A percentile compares a stretch with the other conserved stretches of the same genome.
Conservation (phyloP, 2,329 filamentous ascomycete genomes). For the Didymella glomerata region DNA sequence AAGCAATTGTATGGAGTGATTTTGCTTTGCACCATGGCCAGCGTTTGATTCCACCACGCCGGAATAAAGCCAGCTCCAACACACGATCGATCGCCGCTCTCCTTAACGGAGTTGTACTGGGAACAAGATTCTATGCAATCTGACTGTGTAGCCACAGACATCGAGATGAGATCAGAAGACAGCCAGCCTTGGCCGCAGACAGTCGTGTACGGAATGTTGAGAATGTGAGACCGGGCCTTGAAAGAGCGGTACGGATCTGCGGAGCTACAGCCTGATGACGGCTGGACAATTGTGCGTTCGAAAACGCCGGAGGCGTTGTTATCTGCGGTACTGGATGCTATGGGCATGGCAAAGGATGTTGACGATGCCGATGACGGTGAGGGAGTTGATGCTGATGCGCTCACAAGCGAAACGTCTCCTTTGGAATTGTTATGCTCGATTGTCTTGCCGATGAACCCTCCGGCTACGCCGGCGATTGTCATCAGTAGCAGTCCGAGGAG, state of each 20-base stretch:
- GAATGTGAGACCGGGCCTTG: slow-evolving; percentile 1
- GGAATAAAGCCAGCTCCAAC: slow-evolving; percentile 19
- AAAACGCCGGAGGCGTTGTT: background rate
- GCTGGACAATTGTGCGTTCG: slow-evolving; percentile 4
- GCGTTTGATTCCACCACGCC: slow-evolving; percentile 19
- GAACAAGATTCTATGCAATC: slow-evolving; percentile 24
- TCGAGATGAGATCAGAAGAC: background rate
- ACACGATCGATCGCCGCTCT: background rate
- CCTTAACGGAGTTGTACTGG: slow-evolving; percentile 15
- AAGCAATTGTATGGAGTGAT: slow-evolving; percentile 21
- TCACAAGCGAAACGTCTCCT: background rate
- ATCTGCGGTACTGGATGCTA: background rate
- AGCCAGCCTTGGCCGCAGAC: slow-evolving; percentile 13
- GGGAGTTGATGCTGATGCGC: background rate
- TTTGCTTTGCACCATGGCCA: slow-evolving; percentile 9
- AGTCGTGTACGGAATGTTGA: slow-evolving; percentile 6
- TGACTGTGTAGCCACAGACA: slow-evolving; percentile 6
- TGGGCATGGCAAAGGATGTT: background rate
- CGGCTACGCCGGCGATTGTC: slow-evolving; percentile 16
- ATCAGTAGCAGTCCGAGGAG: slow-evolving; percentile 13
- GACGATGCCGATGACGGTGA: background rate
- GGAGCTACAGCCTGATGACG: slow-evolving; percentile 11
- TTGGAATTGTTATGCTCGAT: slow-evolving; percentile 7
- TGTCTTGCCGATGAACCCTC: slow-evolving; percentile 22
- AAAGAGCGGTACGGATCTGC: slow-evolving; percentile 3